Percentiles rank a stretch among this genome's conserved stretches.
Conservation (phyloP, 139 green algal species). For the Coelastrella sp. region DNA sequence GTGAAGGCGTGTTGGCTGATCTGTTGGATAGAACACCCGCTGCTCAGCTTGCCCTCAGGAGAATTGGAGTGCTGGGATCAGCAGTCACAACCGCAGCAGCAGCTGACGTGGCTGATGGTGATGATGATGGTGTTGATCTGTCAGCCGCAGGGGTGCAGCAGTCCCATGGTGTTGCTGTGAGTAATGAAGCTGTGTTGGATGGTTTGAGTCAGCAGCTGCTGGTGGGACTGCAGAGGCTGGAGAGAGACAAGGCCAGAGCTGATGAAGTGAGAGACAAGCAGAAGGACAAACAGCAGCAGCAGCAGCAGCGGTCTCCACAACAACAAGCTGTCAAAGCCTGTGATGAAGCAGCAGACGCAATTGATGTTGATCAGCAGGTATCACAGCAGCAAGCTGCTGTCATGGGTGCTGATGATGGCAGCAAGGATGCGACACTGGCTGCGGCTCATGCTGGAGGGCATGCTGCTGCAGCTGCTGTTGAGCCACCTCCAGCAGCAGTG, state of each 20-base stretch:
- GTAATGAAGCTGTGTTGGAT: too few species aligned
- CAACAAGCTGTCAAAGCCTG: background rate
- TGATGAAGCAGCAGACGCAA: background rate
- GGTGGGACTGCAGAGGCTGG: background rate
- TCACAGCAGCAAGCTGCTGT: background rate
- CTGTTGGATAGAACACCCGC: conserved; percentile 20
- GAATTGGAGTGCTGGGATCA: background rate
- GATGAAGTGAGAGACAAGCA: background rate
- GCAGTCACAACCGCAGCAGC: background rate
- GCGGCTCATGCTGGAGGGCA: background rate
- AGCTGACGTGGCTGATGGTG: background rate
- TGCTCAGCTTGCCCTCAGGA: conserved; percentile 1
- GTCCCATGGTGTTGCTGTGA: too few species aligned
- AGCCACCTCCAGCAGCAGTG: background rate
- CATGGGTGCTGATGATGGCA: too few species aligned
- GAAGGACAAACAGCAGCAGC: background rate
- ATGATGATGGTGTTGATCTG: background rate
- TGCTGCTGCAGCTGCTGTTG: background rate
- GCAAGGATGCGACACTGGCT: background rate
- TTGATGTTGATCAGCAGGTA: background rate
- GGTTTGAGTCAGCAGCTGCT: conserved; percentile 6
- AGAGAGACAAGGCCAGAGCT: background rate
- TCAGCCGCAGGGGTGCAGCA: background rate
- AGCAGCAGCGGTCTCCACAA: background rate
- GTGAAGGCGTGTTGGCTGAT: background rate